A percentile compares a stretch with the other conserved stretches of the same genome.
Conservation (phyloP, 2,329 filamentous ascomycete species). For the Xylariales sp. region DNA sequence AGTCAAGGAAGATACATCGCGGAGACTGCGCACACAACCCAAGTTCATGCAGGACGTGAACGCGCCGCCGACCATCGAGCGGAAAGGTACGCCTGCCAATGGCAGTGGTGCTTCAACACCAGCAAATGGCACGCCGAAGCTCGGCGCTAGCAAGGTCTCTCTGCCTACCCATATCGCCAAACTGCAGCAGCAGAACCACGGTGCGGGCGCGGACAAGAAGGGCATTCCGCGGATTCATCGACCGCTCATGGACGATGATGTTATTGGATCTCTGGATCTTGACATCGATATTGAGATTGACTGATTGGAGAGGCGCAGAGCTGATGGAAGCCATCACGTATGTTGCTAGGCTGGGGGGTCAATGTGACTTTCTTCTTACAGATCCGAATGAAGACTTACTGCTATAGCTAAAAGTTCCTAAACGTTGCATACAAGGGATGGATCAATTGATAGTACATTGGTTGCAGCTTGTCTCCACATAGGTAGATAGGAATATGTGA, state of each 20-base stretch:
- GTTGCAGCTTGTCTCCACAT: no score
- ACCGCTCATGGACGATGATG: slow-evolving; percentile 83
- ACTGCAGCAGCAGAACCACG: slow-evolving; percentile 47
- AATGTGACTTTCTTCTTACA: neutral
- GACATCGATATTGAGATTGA: slow-evolving; percentile 89
- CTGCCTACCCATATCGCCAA: slow-evolving; percentile 49
- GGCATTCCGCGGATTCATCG: slow-evolving; percentile 67
- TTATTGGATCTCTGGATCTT: slow-evolving; percentile 83
- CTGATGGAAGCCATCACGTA: slow-evolving; percentile 1
- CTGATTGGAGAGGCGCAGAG: slow-evolving; percentile 11
- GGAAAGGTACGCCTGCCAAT: slow-evolving; percentile 37
- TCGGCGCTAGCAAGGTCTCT: slow-evolving; percentile 33
- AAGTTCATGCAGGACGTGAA: slow-evolving; percentile 32
- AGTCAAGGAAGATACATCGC: slow-evolving; percentile 48
- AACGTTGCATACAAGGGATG: no score
- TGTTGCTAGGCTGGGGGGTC: neutral
- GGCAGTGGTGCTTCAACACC: slow-evolving; percentile 48
- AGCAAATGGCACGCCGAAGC: slow-evolving; percentile 48
- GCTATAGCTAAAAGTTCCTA: no score
- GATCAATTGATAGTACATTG: no score
- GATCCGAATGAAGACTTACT: slow-evolving; percentile 10
- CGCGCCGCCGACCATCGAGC: slow-evolving; percentile 13
- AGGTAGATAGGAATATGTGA: no score
- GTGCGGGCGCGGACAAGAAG: slow-evolving; percentile 54
- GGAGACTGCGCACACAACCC: slow-evolving; percentile 61